Evolutionary conservation across 768 basidiomycete genomes (phyloP).

Genomic region (Ephemerocybe angulata): DNA sequence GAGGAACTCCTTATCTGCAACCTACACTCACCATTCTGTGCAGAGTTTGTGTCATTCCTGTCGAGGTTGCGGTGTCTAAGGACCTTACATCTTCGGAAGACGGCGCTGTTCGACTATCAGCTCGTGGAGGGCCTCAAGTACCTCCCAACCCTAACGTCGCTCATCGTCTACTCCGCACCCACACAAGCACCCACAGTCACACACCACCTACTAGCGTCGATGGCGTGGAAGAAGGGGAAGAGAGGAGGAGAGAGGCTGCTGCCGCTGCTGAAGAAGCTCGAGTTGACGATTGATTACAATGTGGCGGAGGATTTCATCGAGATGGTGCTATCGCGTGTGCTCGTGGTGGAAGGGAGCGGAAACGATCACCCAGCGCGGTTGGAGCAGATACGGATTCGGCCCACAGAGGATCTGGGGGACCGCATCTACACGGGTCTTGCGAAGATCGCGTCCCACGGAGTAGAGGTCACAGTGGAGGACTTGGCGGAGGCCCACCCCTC

Average conservation of each 20-base stretch:
- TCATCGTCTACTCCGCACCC: conserved; percentile 32
- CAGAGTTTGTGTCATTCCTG: conserved; percentile 32
- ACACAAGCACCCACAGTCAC: conserved; percentile 27
- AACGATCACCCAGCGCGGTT: conserved; percentile 23
- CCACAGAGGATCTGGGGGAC: conserved; percentile 20
- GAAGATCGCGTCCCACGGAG: conserved; percentile 23
- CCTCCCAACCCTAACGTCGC: conserved; percentile 28
- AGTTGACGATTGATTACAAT: conserved; percentile 33
- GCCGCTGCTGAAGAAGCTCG: conserved; percentile 33
- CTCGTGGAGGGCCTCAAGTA: conserved; percentile 31
- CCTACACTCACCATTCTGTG: conserved; percentile 29
- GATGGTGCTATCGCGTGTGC: conserved; percentile 33
- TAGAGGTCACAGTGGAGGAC: conserved; percentile 23
- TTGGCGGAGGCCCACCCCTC: neutral
- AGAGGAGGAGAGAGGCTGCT: conserved; percentile 8
- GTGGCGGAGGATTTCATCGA: conserved; percentile 31
- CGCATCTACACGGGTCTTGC: conserved; percentile 25
- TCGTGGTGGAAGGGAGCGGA: conserved; percentile 10
- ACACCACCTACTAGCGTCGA: conserved; percentile 30
- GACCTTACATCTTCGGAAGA: conserved; percentile 37
- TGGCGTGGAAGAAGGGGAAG: conserved; percentile 26
- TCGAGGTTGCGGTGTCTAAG: conserved; percentile 28
- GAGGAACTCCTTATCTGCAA: conserved; percentile 38
- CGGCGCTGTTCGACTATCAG: conserved; percentile 30
- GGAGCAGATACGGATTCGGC: conserved; percentile 24